Percentiles rank a stretch among this genome's conserved stretches.
These are phyloP conservation scores for Pterocarpus santalinus DNA, from an alignment of 306 rosid species.

Conservation along the genomic window DNA sequence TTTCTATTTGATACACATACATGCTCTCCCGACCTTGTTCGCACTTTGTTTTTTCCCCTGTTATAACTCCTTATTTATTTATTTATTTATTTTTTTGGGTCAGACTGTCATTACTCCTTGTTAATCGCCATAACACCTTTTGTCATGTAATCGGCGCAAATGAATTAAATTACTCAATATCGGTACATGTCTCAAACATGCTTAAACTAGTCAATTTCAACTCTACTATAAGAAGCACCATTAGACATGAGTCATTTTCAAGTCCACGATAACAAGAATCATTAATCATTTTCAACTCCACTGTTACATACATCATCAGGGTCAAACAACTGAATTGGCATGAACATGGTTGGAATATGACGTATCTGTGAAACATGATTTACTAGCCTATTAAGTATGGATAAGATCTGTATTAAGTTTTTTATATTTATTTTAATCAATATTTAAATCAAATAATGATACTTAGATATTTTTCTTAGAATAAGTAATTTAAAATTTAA, in stretches of 20 bases:
- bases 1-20: too few relatives aligned
- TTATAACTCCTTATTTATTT: too few relatives aligned
- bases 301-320: background rate
- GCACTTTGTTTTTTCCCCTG: background rate
- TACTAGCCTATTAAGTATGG: background rate
- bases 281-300: conserved; percentile 26
- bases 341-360: background rate
- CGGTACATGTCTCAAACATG: conserved; percentile 10
- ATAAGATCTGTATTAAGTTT: too few relatives aligned
- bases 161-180: conserved; percentile 25
- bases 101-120: too few relatives aligned
- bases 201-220: background rate
- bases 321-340: conserved; percentile 1
- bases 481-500: too few relatives aligned
- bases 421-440: too few relatives aligned
- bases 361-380: background rate
- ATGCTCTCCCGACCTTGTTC: too few relatives aligned
- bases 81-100: too few relatives aligned
- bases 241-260: conserved; percentile 36
- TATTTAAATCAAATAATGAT: too few relatives aligned
- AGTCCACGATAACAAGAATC: background rate
- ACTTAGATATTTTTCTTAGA: too few relatives aligned
- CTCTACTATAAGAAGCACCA: background rate
- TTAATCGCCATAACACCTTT: background rate
- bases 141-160: background rate